These are phyloP conservation scores for Fusarium annulatum DNA, from an alignment of 2,329 filamentous ascomycete species.

Conservation along the genomic window DNA sequence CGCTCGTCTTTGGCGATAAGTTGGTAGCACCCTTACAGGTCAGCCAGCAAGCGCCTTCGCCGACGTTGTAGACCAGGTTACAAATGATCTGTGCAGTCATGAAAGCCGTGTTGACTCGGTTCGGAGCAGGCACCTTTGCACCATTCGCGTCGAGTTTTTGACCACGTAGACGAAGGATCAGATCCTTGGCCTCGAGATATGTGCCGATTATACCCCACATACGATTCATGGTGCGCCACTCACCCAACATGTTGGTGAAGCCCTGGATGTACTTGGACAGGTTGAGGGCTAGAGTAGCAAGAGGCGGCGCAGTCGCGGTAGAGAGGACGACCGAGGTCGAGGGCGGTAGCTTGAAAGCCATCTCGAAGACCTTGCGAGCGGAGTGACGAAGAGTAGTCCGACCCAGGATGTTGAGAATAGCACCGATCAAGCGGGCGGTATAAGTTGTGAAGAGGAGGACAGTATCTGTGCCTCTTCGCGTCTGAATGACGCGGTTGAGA, in stretches of 20 bases:
- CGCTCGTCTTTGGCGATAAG: slow-evolving; percentile 66
- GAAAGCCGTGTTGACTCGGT: slow-evolving; percentile 59
- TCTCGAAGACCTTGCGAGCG: slow-evolving; percentile 63
- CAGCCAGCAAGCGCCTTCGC: slow-evolving; percentile 88
- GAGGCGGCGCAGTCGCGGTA: slow-evolving; percentile 51
- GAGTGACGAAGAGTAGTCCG: slow-evolving; percentile 67
- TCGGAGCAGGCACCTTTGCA: slow-evolving; percentile 46
- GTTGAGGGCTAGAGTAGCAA: slow-evolving; percentile 58
- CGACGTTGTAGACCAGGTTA: slow-evolving; percentile 77
- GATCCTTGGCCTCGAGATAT: slow-evolving; percentile 72
- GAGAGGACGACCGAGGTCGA: slow-evolving; percentile 60
- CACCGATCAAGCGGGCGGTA: slow-evolving; percentile 66
- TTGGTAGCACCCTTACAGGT: slow-evolving; percentile 76
- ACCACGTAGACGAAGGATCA: slow-evolving; percentile 50
- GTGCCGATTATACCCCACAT: slow-evolving; percentile 82
- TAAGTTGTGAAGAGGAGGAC: slow-evolving; percentile 77
- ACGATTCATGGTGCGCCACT: slow-evolving; percentile 77
- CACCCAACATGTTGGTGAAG: slow-evolving; percentile 73
- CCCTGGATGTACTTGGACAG: slow-evolving; percentile 66
- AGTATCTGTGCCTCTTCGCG: slow-evolving; percentile 75
- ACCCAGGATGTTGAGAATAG: slow-evolving; percentile 63
- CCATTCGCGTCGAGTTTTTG: slow-evolving; percentile 53
- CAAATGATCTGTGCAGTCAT: slow-evolving; percentile 75
- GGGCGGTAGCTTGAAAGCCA: slow-evolving; percentile 63
- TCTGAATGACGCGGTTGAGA: slow-evolving; percentile 72